Evolutionary conservation across 2,329 filamentous ascomycete species (phyloP).

Genomic region (Penicillium vulpinum): DNA sequence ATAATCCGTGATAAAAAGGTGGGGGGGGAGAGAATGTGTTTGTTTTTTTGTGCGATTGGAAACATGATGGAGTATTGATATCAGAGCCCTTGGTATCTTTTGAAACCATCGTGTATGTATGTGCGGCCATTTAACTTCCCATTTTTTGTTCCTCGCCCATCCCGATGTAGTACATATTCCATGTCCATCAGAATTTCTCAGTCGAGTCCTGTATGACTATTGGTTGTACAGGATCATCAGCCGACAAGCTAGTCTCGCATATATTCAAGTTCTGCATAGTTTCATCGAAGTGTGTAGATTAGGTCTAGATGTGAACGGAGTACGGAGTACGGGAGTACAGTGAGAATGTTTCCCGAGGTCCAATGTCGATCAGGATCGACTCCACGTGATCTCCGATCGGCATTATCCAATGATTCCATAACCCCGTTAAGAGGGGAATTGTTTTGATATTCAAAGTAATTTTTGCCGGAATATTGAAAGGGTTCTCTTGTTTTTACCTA

Average conservation of each 20-base stretch:
- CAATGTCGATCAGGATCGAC: not conserved
- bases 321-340: too few species aligned
- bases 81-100: not conserved
- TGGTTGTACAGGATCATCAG: not conserved
- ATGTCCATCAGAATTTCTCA: not conserved
- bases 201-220: slow-evolving; percentile 18
- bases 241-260: not conserved
- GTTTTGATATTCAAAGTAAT: too few species aligned
- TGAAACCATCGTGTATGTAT: slow-evolving; percentile 1
- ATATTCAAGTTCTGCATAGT: too few species aligned
- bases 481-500: too few species aligned
- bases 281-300: too few species aligned
- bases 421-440: too few species aligned
- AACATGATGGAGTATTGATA: not conserved
- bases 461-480: too few species aligned
- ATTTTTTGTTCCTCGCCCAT: not conserved
- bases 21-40: not conserved
- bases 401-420: too few species aligned
- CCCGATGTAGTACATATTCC: slow-evolving; percentile 3
- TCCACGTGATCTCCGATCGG: not conserved
- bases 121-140: not conserved
- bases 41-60: not conserved
- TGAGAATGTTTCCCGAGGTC: too few species aligned
- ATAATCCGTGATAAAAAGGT: slow-evolving; percentile 13
- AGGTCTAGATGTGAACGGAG: not conserved